Evolutionary conservation across 1,284 basidiomycete genomes (phyloP).

Genomic region (Boletus calvinii): DNA sequence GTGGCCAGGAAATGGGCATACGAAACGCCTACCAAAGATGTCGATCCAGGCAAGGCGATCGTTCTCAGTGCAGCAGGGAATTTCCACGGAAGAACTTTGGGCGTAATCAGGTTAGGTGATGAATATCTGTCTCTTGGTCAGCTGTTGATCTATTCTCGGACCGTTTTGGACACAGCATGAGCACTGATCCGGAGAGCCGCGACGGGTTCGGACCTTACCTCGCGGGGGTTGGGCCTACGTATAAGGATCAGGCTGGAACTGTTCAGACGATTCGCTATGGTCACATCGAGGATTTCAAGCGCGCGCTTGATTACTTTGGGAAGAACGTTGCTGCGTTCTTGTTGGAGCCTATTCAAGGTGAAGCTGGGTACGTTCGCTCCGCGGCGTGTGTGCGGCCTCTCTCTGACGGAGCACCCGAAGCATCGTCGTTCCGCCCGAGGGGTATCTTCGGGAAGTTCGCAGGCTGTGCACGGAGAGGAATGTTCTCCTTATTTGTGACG

Average conservation of each 20-base stretch:
- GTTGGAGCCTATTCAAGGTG: slow-evolving; percentile 97
- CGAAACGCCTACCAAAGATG: slow-evolving; percentile 73
- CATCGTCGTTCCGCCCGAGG: slow-evolving; percentile 89
- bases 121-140: background rate
- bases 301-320: slow-evolving; percentile 81
- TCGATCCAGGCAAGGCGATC: slow-evolving; percentile 67
- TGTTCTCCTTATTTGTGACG: slow-evolving; percentile 94
- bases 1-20: slow-evolving; percentile 93
- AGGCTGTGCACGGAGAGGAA: slow-evolving; percentile 92
- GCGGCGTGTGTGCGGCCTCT: background rate
- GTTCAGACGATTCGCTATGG: slow-evolving; percentile 76
- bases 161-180: slow-evolving; percentile 62
- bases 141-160: slow-evolving; percentile 18
- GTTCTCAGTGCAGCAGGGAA: slow-evolving; percentile 89
- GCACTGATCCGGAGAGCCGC: slow-evolving; percentile 91
- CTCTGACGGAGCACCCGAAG: slow-evolving; percentile 39
- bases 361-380: slow-evolving; percentile 78
- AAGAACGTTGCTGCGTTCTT: slow-evolving; percentile 90
- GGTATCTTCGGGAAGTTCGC: slow-evolving; percentile 79
- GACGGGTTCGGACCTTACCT: slow-evolving; percentile 91
- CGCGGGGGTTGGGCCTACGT: slow-evolving; percentile 80
- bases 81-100: slow-evolving; percentile 95
- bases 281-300: slow-evolving; percentile 78
- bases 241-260: slow-evolving; percentile 49
- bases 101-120: slow-evolving; percentile 71